phyloP scores from a whole-genome alignment of 345 rosid species.

The Anacardium occidentale region DNA sequence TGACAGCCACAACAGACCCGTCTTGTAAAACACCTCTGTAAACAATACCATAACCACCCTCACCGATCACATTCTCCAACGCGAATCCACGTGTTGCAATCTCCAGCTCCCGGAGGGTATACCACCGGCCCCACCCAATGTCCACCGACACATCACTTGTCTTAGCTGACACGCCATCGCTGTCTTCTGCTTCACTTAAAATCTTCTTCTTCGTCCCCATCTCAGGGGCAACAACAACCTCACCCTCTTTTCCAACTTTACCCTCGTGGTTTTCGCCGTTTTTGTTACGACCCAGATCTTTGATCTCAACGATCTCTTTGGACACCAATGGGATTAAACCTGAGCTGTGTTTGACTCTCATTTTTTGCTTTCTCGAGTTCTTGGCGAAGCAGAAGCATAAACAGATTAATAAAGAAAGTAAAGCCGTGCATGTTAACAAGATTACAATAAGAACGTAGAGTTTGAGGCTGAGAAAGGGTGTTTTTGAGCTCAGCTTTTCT shows the following conservation, averaged over 20 bases:
- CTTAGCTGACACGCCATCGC: slow-evolving; percentile 38
- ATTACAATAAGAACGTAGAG: slow-evolving; percentile 58
- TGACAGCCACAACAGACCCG: slow-evolving; percentile 84
- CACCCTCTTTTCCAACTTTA: slow-evolving; percentile 30
- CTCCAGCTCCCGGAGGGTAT: slow-evolving; percentile 78
- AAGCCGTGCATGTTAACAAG: slow-evolving; percentile 32
- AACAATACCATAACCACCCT: slow-evolving; percentile 95
- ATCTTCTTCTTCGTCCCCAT: slow-evolving; percentile 7
- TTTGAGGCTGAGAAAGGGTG: slow-evolving; percentile 52
- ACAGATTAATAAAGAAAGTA: slow-evolving; percentile 46
- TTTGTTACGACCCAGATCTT: slow-evolving; percentile 36
- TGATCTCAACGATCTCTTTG: slow-evolving; percentile 72
- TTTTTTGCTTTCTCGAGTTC: slow-evolving; percentile 48
- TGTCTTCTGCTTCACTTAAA: slow-evolving; percentile 31
- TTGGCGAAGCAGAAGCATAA: slow-evolving; percentile 53
- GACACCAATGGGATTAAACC: slow-evolving; percentile 71
- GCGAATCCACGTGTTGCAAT: slow-evolving; percentile 76
- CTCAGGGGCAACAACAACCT: slow-evolving; percentile 4
- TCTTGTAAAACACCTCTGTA: slow-evolving; percentile 69
- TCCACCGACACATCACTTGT: slow-evolving; percentile 58
- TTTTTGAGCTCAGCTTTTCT: slow-evolving; percentile 39
- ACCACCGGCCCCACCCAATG: slow-evolving; percentile 96
- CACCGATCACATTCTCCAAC: slow-evolving; percentile 83
- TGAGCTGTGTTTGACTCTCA: slow-evolving; percentile 66
- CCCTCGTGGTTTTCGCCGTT: slow-evolving; percentile 24